Percentiles rank a stretch among this genome's conserved stretches.
These are phyloP conservation scores for Russula ochroleuca DNA, from an alignment of 768 basidiomycete species.

Conservation along the genomic window DNA sequence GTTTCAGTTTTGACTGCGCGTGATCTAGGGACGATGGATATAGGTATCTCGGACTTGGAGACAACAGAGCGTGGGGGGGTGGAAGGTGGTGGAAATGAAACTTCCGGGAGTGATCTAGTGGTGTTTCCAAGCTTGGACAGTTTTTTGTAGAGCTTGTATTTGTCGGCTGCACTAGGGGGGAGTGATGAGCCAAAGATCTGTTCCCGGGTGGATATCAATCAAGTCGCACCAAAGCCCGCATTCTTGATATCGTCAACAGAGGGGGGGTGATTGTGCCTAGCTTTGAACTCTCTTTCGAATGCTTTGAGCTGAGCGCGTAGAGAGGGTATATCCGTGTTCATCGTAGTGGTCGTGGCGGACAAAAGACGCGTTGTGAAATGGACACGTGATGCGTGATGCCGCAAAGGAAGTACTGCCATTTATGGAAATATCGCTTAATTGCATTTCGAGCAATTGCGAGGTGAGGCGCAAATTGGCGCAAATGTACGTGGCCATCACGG, in stretches of 20 bases:
- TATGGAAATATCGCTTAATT: not conserved
- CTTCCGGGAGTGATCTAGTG: conserved; percentile 40
- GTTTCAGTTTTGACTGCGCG: conserved; percentile 51
- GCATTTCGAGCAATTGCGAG: too few species aligned
- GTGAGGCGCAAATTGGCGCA: too few species aligned
- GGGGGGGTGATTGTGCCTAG: conserved; percentile 52
- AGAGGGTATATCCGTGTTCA: conserved; percentile 36
- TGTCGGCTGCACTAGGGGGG: conserved; percentile 49
- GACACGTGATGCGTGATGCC: conserved; percentile 18
- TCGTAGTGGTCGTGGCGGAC: conserved; percentile 25
- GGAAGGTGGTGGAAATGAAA: conserved; percentile 33
- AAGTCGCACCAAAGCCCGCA: conserved; percentile 55
- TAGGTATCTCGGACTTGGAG: conserved; percentile 33
- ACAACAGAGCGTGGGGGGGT: conserved; percentile 35
- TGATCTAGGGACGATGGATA: conserved; percentile 45
- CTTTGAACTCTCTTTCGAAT: conserved; percentile 71
- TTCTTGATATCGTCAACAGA: conserved; percentile 67
- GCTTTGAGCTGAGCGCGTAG: conserved; percentile 68
- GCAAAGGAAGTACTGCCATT: not conserved
- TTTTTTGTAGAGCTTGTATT: conserved; percentile 79
- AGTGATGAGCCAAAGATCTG: conserved; percentile 23
- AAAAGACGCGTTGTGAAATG: conserved; percentile 12
- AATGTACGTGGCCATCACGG: not conserved
- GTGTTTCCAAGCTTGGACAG: conserved; percentile 48
- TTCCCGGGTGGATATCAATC: conserved; percentile 4